Percentiles rank a stretch among this genome's conserved stretches.
phyloP scores from a whole-genome alignment of 352 stramenopile species.

The Phytophthora megakarya region DNA sequence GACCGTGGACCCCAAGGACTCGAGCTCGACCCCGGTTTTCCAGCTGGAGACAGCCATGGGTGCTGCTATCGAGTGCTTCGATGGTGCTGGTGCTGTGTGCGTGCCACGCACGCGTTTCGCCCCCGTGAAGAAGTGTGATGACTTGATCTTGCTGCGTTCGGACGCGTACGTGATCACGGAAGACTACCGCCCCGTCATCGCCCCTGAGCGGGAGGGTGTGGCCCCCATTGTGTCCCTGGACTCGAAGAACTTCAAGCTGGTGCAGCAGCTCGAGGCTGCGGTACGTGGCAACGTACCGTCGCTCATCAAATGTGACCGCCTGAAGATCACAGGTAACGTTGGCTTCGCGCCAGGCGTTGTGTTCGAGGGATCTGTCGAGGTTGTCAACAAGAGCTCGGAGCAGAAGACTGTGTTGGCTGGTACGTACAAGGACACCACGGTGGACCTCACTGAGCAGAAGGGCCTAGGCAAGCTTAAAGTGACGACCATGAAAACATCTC shows the following conservation, averaged over 20 bases:
- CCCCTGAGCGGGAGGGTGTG: constrained; percentile 93
- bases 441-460: constrained; percentile 94
- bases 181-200: constrained; percentile 94
- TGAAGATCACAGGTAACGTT: constrained; percentile 96
- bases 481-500: constrained; percentile 82
- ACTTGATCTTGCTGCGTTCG: constrained; percentile 93
- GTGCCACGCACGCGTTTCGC: constrained; percentile 89
- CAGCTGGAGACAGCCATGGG: constrained; percentile 89
- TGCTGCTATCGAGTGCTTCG: constrained; percentile 88
- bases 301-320: constrained; percentile 93
- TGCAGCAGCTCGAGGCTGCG: constrained; percentile 96
- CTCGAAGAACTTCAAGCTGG: constrained; percentile 98
- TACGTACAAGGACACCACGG: constrained; percentile 93
- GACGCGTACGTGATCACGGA: constrained; percentile 98
- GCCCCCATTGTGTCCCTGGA: constrained; percentile 96
- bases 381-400: constrained; percentile 96
- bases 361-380: constrained; percentile 92
- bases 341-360: constrained; percentile 92
- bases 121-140: constrained; percentile 90
- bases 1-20: constrained; percentile 88
- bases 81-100: constrained; percentile 84
- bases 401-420: constrained; percentile 94
- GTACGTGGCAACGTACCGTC: constrained; percentile 94
- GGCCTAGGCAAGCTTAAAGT: constrained; percentile 93
- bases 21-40: constrained; percentile 84